A percentile compares a stretch with the other conserved stretches of the same genome.
Evolutionary conservation across 306 rosid genomes (phyloP).

Genomic region (Acacia crassicarpa): DNA sequence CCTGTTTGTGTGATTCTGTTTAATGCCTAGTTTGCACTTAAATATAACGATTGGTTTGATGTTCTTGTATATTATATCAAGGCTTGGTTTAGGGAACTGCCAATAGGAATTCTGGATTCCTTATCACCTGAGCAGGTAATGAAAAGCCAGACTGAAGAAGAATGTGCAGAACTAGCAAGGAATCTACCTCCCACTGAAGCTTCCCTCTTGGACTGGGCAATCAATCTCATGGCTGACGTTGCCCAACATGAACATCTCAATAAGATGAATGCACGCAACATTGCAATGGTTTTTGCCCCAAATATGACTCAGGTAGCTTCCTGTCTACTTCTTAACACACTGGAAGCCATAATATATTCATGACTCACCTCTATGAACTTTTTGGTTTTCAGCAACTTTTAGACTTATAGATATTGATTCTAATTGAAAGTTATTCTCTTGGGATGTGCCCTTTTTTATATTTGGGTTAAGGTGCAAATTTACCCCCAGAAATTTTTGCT

Average conservation of each 20-base stretch:
- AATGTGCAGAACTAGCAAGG: slow-evolving; percentile 58
- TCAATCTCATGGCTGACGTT: slow-evolving; percentile 89
- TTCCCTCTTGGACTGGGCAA: slow-evolving; percentile 72
- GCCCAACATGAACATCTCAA: slow-evolving; percentile 64
- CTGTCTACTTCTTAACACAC: background rate
- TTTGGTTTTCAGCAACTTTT: background rate
- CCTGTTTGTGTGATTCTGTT: background rate
- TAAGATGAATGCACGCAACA: slow-evolving; percentile 77
- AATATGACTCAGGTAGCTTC: slow-evolving; percentile 77
- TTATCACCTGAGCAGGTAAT: slow-evolving; percentile 66
- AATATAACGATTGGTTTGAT: slow-evolving; percentile 14
- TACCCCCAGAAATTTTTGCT: too few species aligned
- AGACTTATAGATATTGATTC: background rate
- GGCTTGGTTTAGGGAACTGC: slow-evolving; percentile 91
- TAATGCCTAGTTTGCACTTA: background rate
- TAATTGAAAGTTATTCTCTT: background rate
- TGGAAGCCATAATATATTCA: background rate
- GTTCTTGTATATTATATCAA: slow-evolving; percentile 25
- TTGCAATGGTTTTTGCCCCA: slow-evolving; percentile 87
- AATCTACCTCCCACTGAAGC: slow-evolving; percentile 63
- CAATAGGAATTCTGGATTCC: slow-evolving; percentile 66
- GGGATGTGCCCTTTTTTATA: background rate
- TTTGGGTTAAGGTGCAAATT: too few species aligned
- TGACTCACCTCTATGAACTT: background rate
- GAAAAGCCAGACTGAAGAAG: slow-evolving; percentile 68